Base-by-base conservation (phyloP, 2,329 filamentous ascomycete genomes). In the Reticulascus tulasneorum region DNA sequence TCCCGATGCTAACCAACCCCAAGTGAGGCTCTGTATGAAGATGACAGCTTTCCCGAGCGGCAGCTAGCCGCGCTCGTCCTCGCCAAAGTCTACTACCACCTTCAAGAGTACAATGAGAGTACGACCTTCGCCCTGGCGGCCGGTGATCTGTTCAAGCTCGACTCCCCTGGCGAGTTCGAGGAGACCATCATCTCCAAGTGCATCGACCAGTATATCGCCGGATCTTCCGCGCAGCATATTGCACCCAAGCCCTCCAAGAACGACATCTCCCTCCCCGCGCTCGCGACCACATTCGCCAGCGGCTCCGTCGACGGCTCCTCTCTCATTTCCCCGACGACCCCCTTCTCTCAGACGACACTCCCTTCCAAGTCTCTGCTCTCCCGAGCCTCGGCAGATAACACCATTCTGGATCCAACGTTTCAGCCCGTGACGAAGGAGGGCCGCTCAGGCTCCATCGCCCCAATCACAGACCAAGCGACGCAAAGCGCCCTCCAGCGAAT, bases 141-240 rank as follows among this genome's bases (percentile, higher is more conserved):
- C 17, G 93, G 93, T 42, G 87, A 96, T 59, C 81, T 95, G 32
- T 96, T 98, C 73, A 87, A 94, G 68, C 78, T 97, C 48, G 86
- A 96, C 55, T 77, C 83, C 36, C 84, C 86, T 34, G 86, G 88
- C 63, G 93, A 98, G 69, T 98, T 95, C 56, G 93, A 98, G 64
- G 90, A 98, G 69, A 98, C 93, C 38, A 97, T 98, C 67, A 90
- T 97, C 62, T 91, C 91, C 42, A 96, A 94, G 75, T 98, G 93
- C 58, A 81, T 98, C 55, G 93, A 98, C 64, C 94, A 94, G 48
- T 98, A 96, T 68, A 96, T 98, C 55, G 82, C 87, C 41, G 75
- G 90, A 27, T 74, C 71, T 33, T 67, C 72, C 27, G 65, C 71
- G 42, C 68, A 71, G 48, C 71, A 77, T 50, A 55, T 61, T 15